Percentiles rank a stretch among this genome's conserved stretches.
These are phyloP conservation scores for Pseudogymnoascus sp. DNA, from an alignment of 2,329 filamentous ascomycete species.

Conservation along the genomic window DNA sequence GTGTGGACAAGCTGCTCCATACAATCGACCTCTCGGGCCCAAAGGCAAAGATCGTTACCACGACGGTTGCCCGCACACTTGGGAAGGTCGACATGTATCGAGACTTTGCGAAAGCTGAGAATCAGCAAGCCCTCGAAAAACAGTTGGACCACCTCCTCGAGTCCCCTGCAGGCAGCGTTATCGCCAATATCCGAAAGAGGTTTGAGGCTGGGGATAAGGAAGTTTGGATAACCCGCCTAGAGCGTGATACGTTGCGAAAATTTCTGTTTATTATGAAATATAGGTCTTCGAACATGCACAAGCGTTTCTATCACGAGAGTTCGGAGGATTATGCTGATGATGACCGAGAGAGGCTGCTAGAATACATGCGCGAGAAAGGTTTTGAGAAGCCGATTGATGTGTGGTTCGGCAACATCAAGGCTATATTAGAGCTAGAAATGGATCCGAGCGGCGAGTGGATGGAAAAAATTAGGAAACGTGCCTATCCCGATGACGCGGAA, in stretches of 20 bases:
- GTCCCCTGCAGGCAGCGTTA: slow-evolving; percentile 16
- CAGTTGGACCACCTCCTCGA: slow-evolving; percentile 22
- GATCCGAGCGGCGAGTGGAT: slow-evolving; percentile 23
- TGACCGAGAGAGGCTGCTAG: slow-evolving; percentile 21
- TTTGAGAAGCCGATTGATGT: slow-evolving; percentile 27
- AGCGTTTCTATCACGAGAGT: slow-evolving; percentile 30
- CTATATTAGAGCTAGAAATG: slow-evolving; percentile 27
- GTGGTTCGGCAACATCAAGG: slow-evolving; percentile 28
- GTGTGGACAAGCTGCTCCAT: slow-evolving; percentile 18
- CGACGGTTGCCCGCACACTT: slow-evolving; percentile 21
- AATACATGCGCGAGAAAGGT: slow-evolving; percentile 27
- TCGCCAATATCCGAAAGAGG: slow-evolving; percentile 18
- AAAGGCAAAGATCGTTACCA: slow-evolving; percentile 13
- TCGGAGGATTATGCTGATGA: slow-evolving; percentile 27
- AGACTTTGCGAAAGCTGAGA: slow-evolving; percentile 18
- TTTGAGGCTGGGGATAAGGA: slow-evolving; percentile 18
- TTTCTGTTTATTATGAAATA: slow-evolving; percentile 41
- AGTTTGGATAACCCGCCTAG: slow-evolving; percentile 26
- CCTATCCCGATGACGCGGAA: slow-evolving; percentile 25
- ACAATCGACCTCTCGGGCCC: slow-evolving; percentile 18
- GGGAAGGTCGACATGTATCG: slow-evolving; percentile 28
- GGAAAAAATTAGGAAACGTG: slow-evolving; percentile 18
- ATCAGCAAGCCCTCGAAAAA: slow-evolving; percentile 24
- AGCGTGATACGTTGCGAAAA: slow-evolving; percentile 34
- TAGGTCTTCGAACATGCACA: slow-evolving; percentile 29